A percentile compares a stretch with the other conserved stretches of the same genome.
phyloP scores from a whole-genome alignment of 306 rosid species.

The Cicer chorassanicum region DNA sequence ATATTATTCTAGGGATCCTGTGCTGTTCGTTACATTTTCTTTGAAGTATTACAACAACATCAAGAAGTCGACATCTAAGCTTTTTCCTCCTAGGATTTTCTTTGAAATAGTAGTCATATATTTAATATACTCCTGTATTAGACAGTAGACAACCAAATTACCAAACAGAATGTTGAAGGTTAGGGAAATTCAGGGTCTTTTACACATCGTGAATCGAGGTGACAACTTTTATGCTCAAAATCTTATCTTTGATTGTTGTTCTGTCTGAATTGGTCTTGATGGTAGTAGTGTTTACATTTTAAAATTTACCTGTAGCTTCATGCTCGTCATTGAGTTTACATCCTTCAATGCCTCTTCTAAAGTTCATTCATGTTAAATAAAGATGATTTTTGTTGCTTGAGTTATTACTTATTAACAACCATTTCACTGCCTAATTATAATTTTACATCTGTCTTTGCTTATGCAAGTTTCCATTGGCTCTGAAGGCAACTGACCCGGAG shows the following conservation, averaged over 20 bases:
- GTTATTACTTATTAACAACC: conserved; percentile 18
- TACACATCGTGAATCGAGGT: background rate
- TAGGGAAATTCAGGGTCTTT: background rate
- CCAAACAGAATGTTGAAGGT: conserved; percentile 14
- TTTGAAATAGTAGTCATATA: background rate
- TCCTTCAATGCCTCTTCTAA: conserved; percentile 20
- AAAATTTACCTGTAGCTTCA: conserved; percentile 11
- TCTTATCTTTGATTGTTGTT: conserved; percentile 7
- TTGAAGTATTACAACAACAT: background rate
- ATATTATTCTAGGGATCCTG: conserved; percentile 6
- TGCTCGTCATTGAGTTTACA: conserved; percentile 19
- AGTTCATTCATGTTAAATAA: conserved; percentile 13
- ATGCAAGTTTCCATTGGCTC: conserved; percentile 32
- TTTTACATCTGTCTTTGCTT: conserved; percentile 32
- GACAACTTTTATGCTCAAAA: conserved; percentile 14
- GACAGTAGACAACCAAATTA: background rate
- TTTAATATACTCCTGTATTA: background rate
- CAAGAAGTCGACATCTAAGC: background rate
- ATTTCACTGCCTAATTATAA: conserved; percentile 28
- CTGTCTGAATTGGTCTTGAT: background rate
- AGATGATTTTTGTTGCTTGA: background rate
- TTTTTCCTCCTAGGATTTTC: background rate
- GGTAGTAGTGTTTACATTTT: background rate
- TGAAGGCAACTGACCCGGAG: conserved; percentile 40
- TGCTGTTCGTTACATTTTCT: conserved; percentile 29